A percentile compares a stretch with the other conserved stretches of the same genome.
Evolutionary conservation across 495 filamentous ascomycete genomes (phyloP).

Genomic region (Recurvomyces mirabilis): DNA sequence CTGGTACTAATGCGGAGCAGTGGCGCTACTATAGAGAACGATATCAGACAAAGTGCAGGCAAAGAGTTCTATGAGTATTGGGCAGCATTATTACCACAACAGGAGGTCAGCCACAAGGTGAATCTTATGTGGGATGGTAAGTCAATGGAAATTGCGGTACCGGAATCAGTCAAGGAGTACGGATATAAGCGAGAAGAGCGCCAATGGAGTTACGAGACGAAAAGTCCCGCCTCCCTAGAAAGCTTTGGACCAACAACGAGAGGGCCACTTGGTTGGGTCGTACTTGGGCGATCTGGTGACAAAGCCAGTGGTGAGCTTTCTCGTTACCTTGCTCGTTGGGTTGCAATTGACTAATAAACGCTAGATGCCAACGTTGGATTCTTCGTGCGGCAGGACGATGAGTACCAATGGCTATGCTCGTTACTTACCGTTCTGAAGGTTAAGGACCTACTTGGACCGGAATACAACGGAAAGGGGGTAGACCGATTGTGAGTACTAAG

Average conservation of each 20-base stretch:
- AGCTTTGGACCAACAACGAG: constrained; percentile 20
- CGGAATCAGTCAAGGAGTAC: constrained; percentile 17
- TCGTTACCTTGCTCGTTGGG: not conserved
- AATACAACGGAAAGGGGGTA: constrained; percentile 32
- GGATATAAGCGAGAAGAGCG: constrained; percentile 20
- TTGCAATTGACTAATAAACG: not conserved
- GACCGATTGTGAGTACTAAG: constrained; percentile 28
- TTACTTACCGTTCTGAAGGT: constrained; percentile 28
- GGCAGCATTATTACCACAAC: constrained; percentile 23
- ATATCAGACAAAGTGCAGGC: constrained; percentile 20
- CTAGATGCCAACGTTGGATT: constrained; percentile 24
- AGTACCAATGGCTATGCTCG: constrained; percentile 28
- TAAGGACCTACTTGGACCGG: constrained; percentile 28
- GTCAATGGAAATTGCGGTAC: constrained; percentile 6
- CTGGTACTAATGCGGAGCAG: too few relatives aligned
- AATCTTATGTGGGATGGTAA: constrained; percentile 12
- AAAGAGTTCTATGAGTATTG: constrained; percentile 30
- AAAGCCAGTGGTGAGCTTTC: constrained; percentile 21
- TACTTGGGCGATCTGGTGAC: constrained; percentile 24
- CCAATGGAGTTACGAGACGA: constrained; percentile 27
- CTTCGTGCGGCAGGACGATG: constrained; percentile 28
- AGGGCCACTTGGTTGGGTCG: constrained; percentile 22
- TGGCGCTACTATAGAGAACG: constrained; percentile 22
- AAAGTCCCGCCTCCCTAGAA: constrained; percentile 11
- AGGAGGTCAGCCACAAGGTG: constrained; percentile 16